phyloP scores from a whole-genome alignment of 2,329 filamentous ascomycete species.

The Colletotrichum ledebouriae region DNA sequence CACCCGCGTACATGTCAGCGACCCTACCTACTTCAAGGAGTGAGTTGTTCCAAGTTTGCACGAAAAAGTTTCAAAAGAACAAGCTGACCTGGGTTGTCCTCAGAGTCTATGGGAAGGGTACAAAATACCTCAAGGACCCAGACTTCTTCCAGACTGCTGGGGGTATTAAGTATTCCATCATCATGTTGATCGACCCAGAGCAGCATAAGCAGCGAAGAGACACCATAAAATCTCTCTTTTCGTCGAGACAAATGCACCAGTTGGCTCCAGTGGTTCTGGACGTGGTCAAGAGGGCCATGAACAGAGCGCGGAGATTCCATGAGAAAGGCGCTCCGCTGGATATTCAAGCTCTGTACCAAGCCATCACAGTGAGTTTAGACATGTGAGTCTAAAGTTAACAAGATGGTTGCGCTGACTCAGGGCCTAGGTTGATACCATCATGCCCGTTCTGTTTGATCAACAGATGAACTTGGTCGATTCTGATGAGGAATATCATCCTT shows the following conservation, averaged over 20 bases:
- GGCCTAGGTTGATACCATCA: constrained; percentile 6
- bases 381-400: no score
- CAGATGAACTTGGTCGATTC: constrained; percentile 21
- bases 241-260: constrained; percentile 13
- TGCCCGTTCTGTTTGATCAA: background rate
- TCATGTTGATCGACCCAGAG: constrained; percentile 27
- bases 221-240: constrained; percentile 16
- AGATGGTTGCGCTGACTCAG: background rate
- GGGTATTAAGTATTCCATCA: constrained; percentile 20
- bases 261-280: constrained; percentile 3
- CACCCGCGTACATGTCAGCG: constrained; percentile 8
- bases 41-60: background rate
- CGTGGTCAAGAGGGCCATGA: constrained; percentile 4
- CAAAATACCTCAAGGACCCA: constrained; percentile 16
- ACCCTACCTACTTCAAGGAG: constrained; percentile 14
- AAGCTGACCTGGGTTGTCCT: background rate
- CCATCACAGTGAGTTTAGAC: background rate
- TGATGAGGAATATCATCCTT: background rate
- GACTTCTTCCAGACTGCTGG: constrained; percentile 16
- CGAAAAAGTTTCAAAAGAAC: background rate
- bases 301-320: background rate
- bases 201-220: constrained; percentile 11
- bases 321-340: constrained; percentile 6
- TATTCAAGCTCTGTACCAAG: background rate
- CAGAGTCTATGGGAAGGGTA: constrained; percentile 13